Base-by-base conservation (phyloP, 2,329 filamentous ascomycete genomes). In the Davidsoniella australis region DNA sequence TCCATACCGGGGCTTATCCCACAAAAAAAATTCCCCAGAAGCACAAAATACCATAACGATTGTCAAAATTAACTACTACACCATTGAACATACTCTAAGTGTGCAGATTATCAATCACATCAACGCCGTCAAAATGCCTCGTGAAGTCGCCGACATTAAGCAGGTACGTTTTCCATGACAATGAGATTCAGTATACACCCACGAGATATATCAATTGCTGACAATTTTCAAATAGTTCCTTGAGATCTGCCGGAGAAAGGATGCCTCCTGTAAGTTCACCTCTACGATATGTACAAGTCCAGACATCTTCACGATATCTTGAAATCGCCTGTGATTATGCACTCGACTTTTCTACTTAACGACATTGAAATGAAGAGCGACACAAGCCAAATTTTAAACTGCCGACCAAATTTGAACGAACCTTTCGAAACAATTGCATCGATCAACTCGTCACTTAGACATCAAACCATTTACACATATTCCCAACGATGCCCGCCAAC, bases 161-260 rank as follows among this genome's bases (percentile, higher is more conserved):
- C 74, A 79, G 72, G 77, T 81, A 64, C 54, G 68, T 57, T 48
- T 5, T 23, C 10, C 16, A 26, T n/a, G 5, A 4, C 41, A 33
- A 39, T 18, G 33, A 8, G 7, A 42, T 17, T 14, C 4, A 38
- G 8, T 33, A 9, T 33, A 33, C 12, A 9, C 7, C 12, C 12
- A 33, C 2, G 2, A 33, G 29, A 33, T 9, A 26, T 20, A 14
- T 20, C 16, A 57, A 45, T 45, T 33, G 41, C 50, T 53, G 40
- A 45, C 20, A 12, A 45, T 29, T 42, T 44, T 41, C n/a, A 36
- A 33, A 50, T 45, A 94, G 79, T 98, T 98, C 85, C 94, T 98
- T 71, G 91, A 96, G 83, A 94, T 98, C 80, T 94, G 85, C 82
- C 84, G 89, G 73, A 85, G 91, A 70, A 94, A 94, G 78, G 93